Evolutionary conservation across 768 basidiomycete species (phyloP), one percentile per base, ranked within the genome.

Genomic region (Auricularia cornea): DNA sequence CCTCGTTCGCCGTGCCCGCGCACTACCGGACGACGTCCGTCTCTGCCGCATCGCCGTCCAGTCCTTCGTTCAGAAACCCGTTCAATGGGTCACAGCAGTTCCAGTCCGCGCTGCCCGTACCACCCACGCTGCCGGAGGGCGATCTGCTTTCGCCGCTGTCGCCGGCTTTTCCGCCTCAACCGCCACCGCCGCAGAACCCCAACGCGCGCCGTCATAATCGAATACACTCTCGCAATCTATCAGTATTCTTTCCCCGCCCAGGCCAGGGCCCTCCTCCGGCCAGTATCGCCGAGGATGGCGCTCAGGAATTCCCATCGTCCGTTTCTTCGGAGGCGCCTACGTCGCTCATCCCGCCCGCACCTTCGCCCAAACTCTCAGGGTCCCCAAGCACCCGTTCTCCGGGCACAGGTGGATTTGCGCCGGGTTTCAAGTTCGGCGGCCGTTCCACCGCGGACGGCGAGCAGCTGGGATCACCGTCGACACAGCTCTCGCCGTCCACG

Each of bases 201-300:
- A 72, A 78, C 51, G 54, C 70, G 10, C 71, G 79, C 54, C 68
- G 80, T 52, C 92, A 94, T 73, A 75, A 84, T 3, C 83, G 92
- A 2, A 78, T 96, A 20, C 94, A 97, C 71, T 94, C 94, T 0
- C 85, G 94, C 56, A 98, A 98, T 70, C 78, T 97, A 2, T 95
- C 93, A 1, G 79, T 96, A 20, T 96, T 88, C 80, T 97, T 97
- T 69, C 94, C 94, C 18, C 83, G 86, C 35, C 90, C 91, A 0
- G 90, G 88, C 2, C 78, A 83, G 3, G 23, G 35, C 2, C 35
- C 63, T 38, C 83, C 85, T 0, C 76, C 81, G 0, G 77, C 81
- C 8, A 78, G 85, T 16, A 91, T 90, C 52, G 79, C 84, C 3
- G 88, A 92, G 72, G 87, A 90, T 69, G 85, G 84, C 33, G 71